These are phyloP conservation scores for Zymoseptoria passerinii DNA, from an alignment of 2,329 filamentous ascomycete genomes.

Conservation along the genomic window DNA sequence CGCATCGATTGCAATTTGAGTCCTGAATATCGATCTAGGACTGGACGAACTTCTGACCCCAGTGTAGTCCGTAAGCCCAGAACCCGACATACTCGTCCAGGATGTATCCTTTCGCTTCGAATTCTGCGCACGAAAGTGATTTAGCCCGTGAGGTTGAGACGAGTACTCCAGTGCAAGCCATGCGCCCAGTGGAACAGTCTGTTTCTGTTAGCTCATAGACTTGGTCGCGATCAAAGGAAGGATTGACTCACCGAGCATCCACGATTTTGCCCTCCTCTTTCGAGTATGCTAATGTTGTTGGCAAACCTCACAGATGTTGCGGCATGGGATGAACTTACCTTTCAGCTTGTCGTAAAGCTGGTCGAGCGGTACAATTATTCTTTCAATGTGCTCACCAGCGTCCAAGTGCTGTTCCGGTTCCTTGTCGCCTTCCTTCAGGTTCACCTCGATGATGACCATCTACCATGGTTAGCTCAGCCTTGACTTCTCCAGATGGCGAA, in stretches of 20 bases:
- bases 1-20: background rate
- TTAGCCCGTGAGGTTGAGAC: constrained; percentile 25
- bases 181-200: constrained; percentile 55
- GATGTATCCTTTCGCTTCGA: constrained; percentile 22
- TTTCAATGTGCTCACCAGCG: constrained; percentile 54
- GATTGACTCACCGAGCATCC: constrained; percentile 36
- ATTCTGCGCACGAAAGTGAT: constrained; percentile 19
- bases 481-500: background rate
- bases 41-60: constrained; percentile 13
- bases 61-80: constrained; percentile 26
- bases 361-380: constrained; percentile 49
- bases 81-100: constrained; percentile 28
- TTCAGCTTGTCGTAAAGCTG: constrained; percentile 49
- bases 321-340: constrained; percentile 23
- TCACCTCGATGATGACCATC: constrained; percentile 51
- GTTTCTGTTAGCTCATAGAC: background rate
- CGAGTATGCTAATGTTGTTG: constrained; percentile 25
- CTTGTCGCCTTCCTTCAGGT: constrained; percentile 42
- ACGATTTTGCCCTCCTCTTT: constrained; percentile 45
- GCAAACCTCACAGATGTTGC: constrained; percentile 7
- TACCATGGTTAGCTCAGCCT: constrained; percentile 7
- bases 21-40: background rate
- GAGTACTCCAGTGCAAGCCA: constrained; percentile 42
- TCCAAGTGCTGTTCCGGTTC: constrained; percentile 52
- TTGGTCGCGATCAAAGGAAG: background rate